Base-by-base conservation (phyloP, 2,329 filamentous ascomycete species). In the Colletotrichum tamarilloi region DNA sequence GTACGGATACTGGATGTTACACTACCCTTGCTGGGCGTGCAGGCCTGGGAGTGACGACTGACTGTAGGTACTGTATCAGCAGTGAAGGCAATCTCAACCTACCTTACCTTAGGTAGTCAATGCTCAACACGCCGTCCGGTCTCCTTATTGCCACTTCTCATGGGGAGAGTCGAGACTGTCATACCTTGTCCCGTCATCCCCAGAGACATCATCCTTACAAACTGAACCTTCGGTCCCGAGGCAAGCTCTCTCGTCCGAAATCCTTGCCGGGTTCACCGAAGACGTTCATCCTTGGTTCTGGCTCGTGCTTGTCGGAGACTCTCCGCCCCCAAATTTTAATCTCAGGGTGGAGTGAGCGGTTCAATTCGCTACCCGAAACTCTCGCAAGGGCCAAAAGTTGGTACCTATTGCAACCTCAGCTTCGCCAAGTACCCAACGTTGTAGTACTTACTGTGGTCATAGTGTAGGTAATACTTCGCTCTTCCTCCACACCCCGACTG, bases 341-440 rank as follows among this genome's bases (percentile, higher is more conserved):
- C 8, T 8, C 14, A 49, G 60, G 35, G 67, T 62, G 46, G 67
- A 70, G 67, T 28, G 52, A 49, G 60, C 64, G 60, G 67, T 46
- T 65, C 66, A 60, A 73, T 55, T 73, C 67, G 46, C 67, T 73
- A 73, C 60, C 71, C 71, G 67, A 73, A 66, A 73, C 71, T 71
- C 32, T 70, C 22, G 71, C 71, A 62, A 42, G 68, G 71, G 57
- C 56, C 67, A 73, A 56, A 62, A 1, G 49, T n/a, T 52, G 70
- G 22, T 69, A 64, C 67, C 59, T 55, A 55, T 58, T 66, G 53
- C 24, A 58, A 66, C 63, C 19, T 49, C 53, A 66, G 53, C 53
- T 22, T 46, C 42, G 32, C 62, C 62, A 65, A 65, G 62, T 49
- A 19, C n/a, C 16, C 49, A 42, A 22, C 9, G 62, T 57, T 16